phyloP scores from a whole-genome alignment of 441 rosid genomes.

The Arabidopsis lyrata region DNA sequence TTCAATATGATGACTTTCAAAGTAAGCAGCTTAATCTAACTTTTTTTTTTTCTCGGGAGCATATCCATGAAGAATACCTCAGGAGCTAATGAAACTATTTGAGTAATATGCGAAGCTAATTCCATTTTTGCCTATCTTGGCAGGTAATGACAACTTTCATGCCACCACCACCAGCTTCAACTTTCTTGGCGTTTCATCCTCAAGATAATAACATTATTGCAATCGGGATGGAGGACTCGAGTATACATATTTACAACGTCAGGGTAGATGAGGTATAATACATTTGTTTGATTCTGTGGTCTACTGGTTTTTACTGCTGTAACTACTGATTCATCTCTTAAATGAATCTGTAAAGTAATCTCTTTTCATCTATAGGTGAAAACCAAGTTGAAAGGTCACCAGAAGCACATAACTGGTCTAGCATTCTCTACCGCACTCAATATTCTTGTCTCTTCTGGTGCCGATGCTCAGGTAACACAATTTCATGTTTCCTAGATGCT shows the following conservation, averaged over 20 bases:
- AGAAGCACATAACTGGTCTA: constrained; percentile 74
- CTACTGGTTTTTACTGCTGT: background rate
- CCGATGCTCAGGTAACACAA: constrained; percentile 72
- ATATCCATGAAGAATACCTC: too few species aligned
- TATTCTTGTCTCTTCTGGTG: constrained; percentile 79
- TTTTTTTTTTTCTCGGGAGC: background rate
- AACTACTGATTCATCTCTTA: background rate
- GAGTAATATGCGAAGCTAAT: constrained; percentile 5
- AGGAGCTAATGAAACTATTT: too few species aligned
- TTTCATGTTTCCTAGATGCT: background rate
- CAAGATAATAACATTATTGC: constrained; percentile 90
- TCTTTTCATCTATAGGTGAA: constrained; percentile 57
- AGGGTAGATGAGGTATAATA: constrained; percentile 80
- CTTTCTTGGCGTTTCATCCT: constrained; percentile 89
- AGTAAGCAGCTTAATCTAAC: constrained; percentile 47
- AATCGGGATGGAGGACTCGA: constrained; percentile 89
- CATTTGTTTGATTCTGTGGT: background rate
- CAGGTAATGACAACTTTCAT: constrained; percentile 90
- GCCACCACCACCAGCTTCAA: constrained; percentile 86
- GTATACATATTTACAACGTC: constrained; percentile 83
- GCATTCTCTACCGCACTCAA: constrained; percentile 73
- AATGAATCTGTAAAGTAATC: background rate
- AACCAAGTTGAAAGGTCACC: constrained; percentile 85
- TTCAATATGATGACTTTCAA: constrained; percentile 88
- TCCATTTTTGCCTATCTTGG: constrained; percentile 11